Evolutionary conservation across 2,329 filamentous ascomycete species (phyloP).

Genomic region (Metarhizium album): DNA sequence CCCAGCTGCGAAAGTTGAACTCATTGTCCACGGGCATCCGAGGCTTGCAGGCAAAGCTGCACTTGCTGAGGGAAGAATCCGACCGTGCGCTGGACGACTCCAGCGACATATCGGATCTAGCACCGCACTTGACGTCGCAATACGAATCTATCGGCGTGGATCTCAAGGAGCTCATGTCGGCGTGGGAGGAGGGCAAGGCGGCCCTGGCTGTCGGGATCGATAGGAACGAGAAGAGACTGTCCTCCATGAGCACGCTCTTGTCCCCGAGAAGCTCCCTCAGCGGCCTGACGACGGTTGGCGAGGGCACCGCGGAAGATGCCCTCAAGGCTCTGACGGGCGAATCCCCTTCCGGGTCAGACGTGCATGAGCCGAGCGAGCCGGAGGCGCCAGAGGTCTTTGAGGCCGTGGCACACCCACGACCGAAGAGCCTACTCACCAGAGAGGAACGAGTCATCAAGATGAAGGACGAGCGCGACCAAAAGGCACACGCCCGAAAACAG

Average conservation of each 20-base stretch:
- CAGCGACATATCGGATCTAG: constrained; percentile 62
- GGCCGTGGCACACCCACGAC: constrained; percentile 62
- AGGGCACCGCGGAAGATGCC: constrained; percentile 45
- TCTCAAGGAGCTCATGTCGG: constrained; percentile 65
- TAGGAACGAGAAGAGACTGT: constrained; percentile 61
- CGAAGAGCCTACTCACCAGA: constrained; percentile 61
- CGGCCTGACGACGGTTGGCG: constrained; percentile 53
- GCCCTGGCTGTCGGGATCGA: constrained; percentile 73
- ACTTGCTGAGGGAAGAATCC: constrained; percentile 82
- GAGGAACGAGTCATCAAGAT: constrained; percentile 84
- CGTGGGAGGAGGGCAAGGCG: constrained; percentile 83
- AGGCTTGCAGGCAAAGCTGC: constrained; percentile 87
- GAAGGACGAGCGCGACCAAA: constrained; percentile 72
- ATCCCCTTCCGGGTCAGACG: constrained; percentile 38
- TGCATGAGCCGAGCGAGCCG: constrained; percentile 44
- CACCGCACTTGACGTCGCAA: constrained; percentile 68
- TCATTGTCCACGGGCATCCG: constrained; percentile 84
- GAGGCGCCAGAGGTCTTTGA: constrained; percentile 81
- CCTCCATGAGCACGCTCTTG: constrained; percentile 47
- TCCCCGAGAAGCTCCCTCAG: constrained; percentile 55
- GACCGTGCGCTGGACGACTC: constrained; percentile 67
- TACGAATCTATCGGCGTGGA: constrained; percentile 93
- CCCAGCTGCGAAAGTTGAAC: constrained; percentile 79
- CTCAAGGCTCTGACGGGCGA: constrained; percentile 72
- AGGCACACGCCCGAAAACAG: constrained; percentile 61